Percentiles rank a stretch among this genome's conserved stretches.
Evolutionary conservation across 139 green algal species (phyloP).

Genomic region (Coelastrella sp.): DNA sequence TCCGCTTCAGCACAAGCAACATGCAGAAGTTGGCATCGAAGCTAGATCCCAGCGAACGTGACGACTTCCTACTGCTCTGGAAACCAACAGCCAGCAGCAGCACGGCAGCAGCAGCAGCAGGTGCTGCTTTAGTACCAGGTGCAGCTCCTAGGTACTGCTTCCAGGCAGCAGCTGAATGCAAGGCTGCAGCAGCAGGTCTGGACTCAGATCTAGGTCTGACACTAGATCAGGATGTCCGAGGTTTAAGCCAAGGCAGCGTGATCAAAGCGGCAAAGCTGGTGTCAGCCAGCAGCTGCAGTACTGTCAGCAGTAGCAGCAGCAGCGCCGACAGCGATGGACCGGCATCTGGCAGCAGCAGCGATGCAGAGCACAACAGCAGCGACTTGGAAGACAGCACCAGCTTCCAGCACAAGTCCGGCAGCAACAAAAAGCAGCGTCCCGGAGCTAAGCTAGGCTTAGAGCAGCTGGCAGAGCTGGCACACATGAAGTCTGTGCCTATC

Average conservation of each 20-base stretch:
- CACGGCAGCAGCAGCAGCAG: slow-evolving; percentile 15
- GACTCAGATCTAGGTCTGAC: neutral
- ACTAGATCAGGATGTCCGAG: neutral
- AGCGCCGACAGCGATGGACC: neutral
- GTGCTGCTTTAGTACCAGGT: neutral
- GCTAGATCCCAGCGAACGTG: slow-evolving; percentile 27
- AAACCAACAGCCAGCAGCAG: neutral
- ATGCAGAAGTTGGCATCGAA: slow-evolving; percentile 37
- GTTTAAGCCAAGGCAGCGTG: neutral
- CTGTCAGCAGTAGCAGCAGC: neutral
- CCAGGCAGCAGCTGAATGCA: neutral
- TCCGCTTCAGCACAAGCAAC: slow-evolving; percentile 43
- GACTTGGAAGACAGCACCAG: slow-evolving; percentile 16
- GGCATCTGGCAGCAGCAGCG: slow-evolving; percentile 38
- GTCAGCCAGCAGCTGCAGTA: neutral
- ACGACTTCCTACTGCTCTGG: slow-evolving; percentile 50
- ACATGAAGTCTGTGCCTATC: slow-evolving; percentile 27
- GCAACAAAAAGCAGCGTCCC: neutral
- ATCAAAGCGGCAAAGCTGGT: slow-evolving; percentile 26
- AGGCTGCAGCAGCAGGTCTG: neutral
- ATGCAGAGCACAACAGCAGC: slow-evolving; percentile 7
- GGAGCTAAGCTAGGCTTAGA: slow-evolving; percentile 4
- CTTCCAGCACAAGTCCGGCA: neutral
- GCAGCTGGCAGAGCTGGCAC: neutral
- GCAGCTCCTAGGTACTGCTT: slow-evolving; percentile 15